Conservation (phyloP, 768 basidiomycete genomes). For the Cystofilobasidium capitatum region DNA sequence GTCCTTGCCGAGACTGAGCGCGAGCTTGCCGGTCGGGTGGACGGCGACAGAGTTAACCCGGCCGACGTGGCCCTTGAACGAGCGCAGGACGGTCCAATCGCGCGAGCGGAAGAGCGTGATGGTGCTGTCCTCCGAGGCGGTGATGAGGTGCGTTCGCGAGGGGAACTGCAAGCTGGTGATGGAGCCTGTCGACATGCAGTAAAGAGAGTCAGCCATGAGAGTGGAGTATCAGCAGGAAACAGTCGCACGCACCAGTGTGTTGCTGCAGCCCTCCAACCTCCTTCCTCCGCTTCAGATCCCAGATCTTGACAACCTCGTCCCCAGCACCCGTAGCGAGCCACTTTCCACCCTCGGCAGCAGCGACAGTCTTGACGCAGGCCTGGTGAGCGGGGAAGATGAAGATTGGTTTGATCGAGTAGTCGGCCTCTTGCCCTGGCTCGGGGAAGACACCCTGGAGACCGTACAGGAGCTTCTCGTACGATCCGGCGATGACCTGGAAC, state of each 20-base stretch:
- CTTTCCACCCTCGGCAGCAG: conserved; percentile 78
- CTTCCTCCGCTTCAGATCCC: conserved; percentile 83
- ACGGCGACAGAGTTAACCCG: conserved; percentile 81
- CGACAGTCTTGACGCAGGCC: conserved; percentile 80
- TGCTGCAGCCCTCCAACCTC: conserved; percentile 93
- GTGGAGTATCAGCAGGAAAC: neutral
- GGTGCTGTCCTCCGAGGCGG: conserved; percentile 85
- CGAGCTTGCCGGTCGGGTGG: conserved; percentile 86
- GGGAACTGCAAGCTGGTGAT: conserved; percentile 82
- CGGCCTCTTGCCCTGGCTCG: conserved; percentile 31
- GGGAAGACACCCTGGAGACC: conserved; percentile 57
- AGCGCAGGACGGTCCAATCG: conserved; percentile 83
- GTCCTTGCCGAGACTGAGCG: conserved; percentile 82
- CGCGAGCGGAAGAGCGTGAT: conserved; percentile 81
- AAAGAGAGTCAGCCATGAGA: neutral
- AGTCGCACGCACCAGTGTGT: conserved; percentile 60
- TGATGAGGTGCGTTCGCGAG: conserved; percentile 77
- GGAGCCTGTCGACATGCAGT: conserved; percentile 54
- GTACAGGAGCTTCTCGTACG: conserved; percentile 93
- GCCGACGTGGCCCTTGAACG: conserved; percentile 86
- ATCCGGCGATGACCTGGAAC: conserved; percentile 82
- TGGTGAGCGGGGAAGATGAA: conserved; percentile 98
- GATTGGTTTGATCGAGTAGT: conserved; percentile 55
- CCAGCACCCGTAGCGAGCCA: conserved; percentile 91
- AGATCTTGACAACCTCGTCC: conserved; percentile 95